Percentiles rank a stretch among this genome's conserved stretches.
phyloP scores from a whole-genome alignment of 2,329 filamentous ascomycete species.

The Keithomyces neogunnii region DNA sequence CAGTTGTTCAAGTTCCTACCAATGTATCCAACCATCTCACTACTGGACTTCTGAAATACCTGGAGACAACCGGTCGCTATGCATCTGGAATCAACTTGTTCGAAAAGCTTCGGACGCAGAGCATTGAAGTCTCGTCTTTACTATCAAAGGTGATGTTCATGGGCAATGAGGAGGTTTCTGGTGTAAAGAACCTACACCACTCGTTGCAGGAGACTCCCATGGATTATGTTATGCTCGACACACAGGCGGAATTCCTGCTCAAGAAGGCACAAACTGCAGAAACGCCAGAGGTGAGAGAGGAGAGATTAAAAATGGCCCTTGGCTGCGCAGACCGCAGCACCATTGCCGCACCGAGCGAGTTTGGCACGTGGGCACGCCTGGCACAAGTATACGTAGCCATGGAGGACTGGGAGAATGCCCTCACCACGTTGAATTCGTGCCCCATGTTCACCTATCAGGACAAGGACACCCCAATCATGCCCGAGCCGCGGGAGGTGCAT shows the following conservation, averaged over 20 bases:
- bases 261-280: conserved; percentile 61
- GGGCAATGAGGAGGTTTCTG: conserved; percentile 95
- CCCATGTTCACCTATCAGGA: conserved; percentile 99
- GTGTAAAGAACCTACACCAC: conserved; percentile 78
- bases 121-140: conserved; percentile 88
- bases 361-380: conserved; percentile 89
- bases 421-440: conserved; percentile 94
- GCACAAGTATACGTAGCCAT: conserved; percentile 89
- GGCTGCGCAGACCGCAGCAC: conserved; percentile 93
- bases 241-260: conserved; percentile 85
- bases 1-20: conserved; percentile 94
- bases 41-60: conserved; percentile 87
- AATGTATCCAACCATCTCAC: conserved; percentile 94
- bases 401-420: conserved; percentile 93
- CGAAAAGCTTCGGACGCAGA: conserved; percentile 84
- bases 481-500: conserved; percentile 79
- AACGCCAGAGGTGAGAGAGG: conserved; percentile 47
- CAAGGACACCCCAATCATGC: conserved; percentile 91
- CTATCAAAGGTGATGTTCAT: conserved; percentile 86
- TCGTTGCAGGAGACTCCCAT: conserved; percentile 87
- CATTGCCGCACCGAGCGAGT: conserved; percentile 91
- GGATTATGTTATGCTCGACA: conserved; percentile 95
- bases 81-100: conserved; percentile 96
- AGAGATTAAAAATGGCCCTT: conserved; percentile 74
- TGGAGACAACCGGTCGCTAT: conserved; percentile 89